These are phyloP conservation scores for Chaetomium strumarium DNA, from an alignment of 2,329 filamentous ascomycete genomes.

Conservation along the genomic window DNA sequence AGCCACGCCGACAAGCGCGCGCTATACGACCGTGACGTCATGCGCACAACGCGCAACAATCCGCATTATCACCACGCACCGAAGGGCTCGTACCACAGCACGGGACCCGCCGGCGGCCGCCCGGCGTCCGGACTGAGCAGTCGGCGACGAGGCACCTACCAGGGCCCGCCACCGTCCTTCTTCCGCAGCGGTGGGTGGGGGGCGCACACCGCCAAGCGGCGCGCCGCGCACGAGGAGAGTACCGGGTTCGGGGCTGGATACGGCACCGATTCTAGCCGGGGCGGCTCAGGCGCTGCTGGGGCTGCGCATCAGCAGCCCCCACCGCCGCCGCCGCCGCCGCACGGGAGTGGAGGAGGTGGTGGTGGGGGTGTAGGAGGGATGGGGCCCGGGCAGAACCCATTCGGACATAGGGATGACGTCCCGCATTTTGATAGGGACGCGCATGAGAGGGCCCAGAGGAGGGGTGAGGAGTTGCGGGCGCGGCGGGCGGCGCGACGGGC, in stretches of 20 bases:
- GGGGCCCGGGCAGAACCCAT: constrained; percentile 51
- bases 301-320: neutral
- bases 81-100: constrained; percentile 49
- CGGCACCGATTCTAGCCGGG: neutral
- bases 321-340: neutral
- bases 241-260: constrained; percentile 23
- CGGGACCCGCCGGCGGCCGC: constrained; percentile 63
- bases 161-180: constrained; percentile 84
- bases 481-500: constrained; percentile 27
- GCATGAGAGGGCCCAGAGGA: constrained; percentile 58
- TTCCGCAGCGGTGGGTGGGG: constrained; percentile 79
- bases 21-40: constrained; percentile 70
- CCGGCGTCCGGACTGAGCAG: constrained; percentile 78
- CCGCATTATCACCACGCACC: constrained; percentile 28
- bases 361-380: constrained; percentile 42
- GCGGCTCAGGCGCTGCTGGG: neutral
- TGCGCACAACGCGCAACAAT: constrained; percentile 30
- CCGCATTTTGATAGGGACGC: constrained; percentile 72
- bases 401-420: constrained; percentile 42
- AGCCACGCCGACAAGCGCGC: constrained; percentile 67
- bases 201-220: constrained; percentile 52
- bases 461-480: constrained; percentile 38
- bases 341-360: constrained; percentile 9
- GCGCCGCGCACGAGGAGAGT: constrained; percentile 44
- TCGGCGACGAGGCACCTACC: constrained; percentile 67